Conservation (phyloP, 352 stramenopile genomes). For the Thraustochytrium striatum region DNA sequence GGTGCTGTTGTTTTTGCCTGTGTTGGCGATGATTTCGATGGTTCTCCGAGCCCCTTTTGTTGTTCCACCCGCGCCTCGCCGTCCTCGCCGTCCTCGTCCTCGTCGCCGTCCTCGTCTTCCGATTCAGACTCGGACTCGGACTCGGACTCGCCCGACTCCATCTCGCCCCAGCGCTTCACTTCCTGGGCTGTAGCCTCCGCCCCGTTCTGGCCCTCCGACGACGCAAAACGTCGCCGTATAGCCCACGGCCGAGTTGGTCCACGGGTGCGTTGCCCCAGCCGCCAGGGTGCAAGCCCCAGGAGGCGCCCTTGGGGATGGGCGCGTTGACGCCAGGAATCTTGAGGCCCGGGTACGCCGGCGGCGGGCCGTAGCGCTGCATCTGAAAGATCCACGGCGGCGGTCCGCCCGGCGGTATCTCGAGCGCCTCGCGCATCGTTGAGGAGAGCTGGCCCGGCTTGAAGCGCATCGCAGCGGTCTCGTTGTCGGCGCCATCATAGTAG, state of each 20-base stretch:
- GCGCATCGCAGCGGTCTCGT: slow-evolving; percentile 77
- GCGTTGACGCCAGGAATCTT: slow-evolving; percentile 95
- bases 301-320: slow-evolving; percentile 82
- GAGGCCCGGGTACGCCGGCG: slow-evolving; percentile 90
- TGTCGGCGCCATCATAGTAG: slow-evolving; percentile 95
- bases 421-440: slow-evolving; percentile 67
- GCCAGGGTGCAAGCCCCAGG: slow-evolving; percentile 91
- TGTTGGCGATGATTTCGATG: too few relatives aligned
- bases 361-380: slow-evolving; percentile 95
- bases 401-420: slow-evolving; percentile 85
- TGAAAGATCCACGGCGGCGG: slow-evolving; percentile 96
- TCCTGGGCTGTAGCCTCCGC: not conserved
- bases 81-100: slow-evolving; percentile 21
- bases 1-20: too few relatives aligned
- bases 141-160: not conserved
- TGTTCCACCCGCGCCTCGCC: not conserved
- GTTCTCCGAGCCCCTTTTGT: not conserved
- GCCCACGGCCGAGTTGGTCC: slow-evolving; percentile 84
- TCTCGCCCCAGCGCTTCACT: slow-evolving; percentile 1
- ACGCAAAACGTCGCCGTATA: slow-evolving; percentile 93
- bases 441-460: slow-evolving; percentile 59
- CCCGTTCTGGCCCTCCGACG: not conserved
- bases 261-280: slow-evolving; percentile 96
- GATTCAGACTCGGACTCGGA: not conserved
- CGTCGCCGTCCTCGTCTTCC: not conserved